phyloP scores from a whole-genome alignment of 2,329 filamentous ascomycete genomes.

The Fusarium sp. region DNA sequence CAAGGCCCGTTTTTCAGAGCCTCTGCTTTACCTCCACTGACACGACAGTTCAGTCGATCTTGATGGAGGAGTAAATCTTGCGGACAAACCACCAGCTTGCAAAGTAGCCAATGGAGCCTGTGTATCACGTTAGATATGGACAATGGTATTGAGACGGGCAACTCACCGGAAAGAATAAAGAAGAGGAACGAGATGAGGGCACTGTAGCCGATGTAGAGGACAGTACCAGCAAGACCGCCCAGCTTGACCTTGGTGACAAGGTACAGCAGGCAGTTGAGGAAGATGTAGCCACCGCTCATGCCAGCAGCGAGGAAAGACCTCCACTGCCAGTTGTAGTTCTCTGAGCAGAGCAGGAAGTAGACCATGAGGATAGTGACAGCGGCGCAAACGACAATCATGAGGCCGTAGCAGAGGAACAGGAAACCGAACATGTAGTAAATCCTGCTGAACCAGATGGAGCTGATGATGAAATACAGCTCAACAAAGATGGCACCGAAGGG shows the following conservation, averaged over 20 bases:
- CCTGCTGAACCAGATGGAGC: slow-evolving; percentile 97
- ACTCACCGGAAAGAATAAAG: slow-evolving; percentile 92
- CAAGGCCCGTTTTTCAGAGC: slow-evolving; percentile 10
- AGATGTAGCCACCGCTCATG: slow-evolving; percentile 91
- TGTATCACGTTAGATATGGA: slow-evolving; percentile 28
- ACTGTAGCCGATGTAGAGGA: slow-evolving; percentile 95
- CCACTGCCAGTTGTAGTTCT: slow-evolving; percentile 99
- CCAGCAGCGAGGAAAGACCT: slow-evolving; percentile 92
- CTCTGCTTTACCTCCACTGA: background rate
- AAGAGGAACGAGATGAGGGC: slow-evolving; percentile 89
- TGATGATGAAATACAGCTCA: slow-evolving; percentile 99
- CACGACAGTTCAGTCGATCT: slow-evolving; percentile 78
- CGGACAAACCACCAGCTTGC: slow-evolving; percentile 94
- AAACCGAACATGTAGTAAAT: slow-evolving; percentile 99
- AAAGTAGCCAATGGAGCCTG: slow-evolving; percentile 95
- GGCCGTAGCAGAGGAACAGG: slow-evolving; percentile 94
- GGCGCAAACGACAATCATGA: slow-evolving; percentile 96
- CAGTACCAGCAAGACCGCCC: slow-evolving; percentile 84
- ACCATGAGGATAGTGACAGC: slow-evolving; percentile 94
- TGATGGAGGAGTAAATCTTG: slow-evolving; percentile 97
- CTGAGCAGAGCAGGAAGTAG: slow-evolving; percentile 94
- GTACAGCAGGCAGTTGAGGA: slow-evolving; percentile 90
- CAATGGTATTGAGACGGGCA: background rate
- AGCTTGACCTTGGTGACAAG: slow-evolving; percentile 90
- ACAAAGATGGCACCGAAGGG: slow-evolving; percentile 98